Conservation (phyloP, 1,284 basidiomycete species). For the Hypsizygus ulmarius region DNA sequence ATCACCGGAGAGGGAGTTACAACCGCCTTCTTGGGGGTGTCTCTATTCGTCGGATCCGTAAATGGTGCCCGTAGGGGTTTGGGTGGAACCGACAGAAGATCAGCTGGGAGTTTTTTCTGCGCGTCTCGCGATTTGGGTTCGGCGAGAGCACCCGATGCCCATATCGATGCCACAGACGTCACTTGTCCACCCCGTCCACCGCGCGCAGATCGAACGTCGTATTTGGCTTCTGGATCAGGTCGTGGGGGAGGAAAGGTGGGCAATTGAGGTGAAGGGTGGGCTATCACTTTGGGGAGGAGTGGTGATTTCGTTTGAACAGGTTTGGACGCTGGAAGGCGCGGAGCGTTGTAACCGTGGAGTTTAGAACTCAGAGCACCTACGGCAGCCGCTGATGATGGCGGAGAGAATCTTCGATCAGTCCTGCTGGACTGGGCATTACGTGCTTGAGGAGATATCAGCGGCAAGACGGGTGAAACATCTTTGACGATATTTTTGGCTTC, state of each 20-base stretch:
- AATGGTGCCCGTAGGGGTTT: conserved; percentile 4
- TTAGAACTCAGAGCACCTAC: conserved; percentile 15
- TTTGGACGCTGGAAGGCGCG: conserved; percentile 2
- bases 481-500: conserved; percentile 16
- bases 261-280: conserved; percentile 23
- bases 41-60: background rate
- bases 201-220: conserved; percentile 73
- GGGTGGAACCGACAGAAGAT: background rate
- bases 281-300: conserved; percentile 6
- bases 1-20: background rate
- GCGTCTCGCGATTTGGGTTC: conserved; percentile 18
- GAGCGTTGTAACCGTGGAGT: conserved; percentile 15
- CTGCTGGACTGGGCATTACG: conserved; percentile 28
- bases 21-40: background rate
- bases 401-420: conserved; percentile 34
- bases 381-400: conserved; percentile 27
- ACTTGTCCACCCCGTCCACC: conserved; percentile 78
- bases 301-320: conserved; percentile 2
- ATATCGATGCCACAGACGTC: conserved; percentile 68
- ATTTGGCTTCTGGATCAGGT: conserved; percentile 53
- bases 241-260: conserved; percentile 34
- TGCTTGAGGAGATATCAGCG: conserved; percentile 15
- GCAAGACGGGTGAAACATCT: conserved; percentile 16
- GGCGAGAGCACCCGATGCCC: conserved; percentile 48
- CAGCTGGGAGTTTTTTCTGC: conserved; percentile 19